Base-by-base conservation (phyloP, 176 grass and related monocot genomes). In the Oryza punctata region DNA sequence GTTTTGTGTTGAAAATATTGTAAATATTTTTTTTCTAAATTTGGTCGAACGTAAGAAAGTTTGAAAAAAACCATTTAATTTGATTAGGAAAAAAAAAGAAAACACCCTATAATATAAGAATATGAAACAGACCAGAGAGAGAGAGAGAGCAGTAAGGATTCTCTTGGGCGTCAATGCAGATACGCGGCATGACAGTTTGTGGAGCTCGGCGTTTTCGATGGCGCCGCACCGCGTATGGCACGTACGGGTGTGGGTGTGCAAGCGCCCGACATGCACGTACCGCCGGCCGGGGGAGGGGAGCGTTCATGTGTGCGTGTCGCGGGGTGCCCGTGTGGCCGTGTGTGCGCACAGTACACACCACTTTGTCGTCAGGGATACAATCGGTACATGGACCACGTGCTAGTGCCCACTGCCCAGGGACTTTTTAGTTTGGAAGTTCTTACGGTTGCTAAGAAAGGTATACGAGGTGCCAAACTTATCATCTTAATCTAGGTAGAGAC, bases 201-300 rank as follows among this genome's bases (percentile, higher is more conserved):
- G 0, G 33, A 21, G 50, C 7, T 82, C 45, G 84, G 50, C 84
- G 3, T 83, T 79, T 83, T 86, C 88, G 63, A 86, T 83, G 79
- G 61, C 79, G 73, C 79, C 84, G 82, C 67, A 14, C 11, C n/a
- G 26, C 44, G 41, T 37, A 59, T 67, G 61, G 79, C 72, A 29
- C 46, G 63, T 32, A 32, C 3, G 32, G 5, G 32, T 33, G 32
- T 33, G 32, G 32, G 32, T 33, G 32, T 33, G 32, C 32, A 33
- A 33, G 32, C 32, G 32, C 32, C 32, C 32, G 5, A 33, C 32
- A 33, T 33, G 79, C 72, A 29, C 26, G 46, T 52, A 54, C 33
- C 6, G 33, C 33, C 33, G 33, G 33, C 33, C 24, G 10, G 70
- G 7, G 32, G 32, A 33, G 32, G 12, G 8, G 16, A 8, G 30